Evolutionary conservation across 139 green algal genomes (phyloP), one percentile per base, ranked within the genome.

Genomic region (Mesotaenium endlicherianum): DNA sequence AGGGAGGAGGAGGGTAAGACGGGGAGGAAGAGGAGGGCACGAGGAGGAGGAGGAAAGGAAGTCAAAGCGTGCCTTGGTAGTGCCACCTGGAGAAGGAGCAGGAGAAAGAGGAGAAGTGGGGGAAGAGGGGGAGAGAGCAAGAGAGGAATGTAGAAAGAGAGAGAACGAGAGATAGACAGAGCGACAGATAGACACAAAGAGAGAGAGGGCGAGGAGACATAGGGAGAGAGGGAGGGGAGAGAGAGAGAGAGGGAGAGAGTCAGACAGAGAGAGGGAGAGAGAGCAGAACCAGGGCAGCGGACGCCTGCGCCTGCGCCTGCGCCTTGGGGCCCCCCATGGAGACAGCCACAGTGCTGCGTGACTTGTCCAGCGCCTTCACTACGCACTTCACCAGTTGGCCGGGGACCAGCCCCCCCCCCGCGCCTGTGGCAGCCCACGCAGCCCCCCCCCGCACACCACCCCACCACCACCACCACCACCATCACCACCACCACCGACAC

Each of bases 121-220:
- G 31, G 30, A 60, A 20, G 67, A 64, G 20, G 67, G 31, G 20
- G 67, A 76, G 67, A 60, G 30, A 60, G 67, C 20, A 20, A 60
- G 20, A 76, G 67, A 20, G 20, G 67, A 20, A 76, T 31, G n/a
- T 20, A 60, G 67, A 76, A 64, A 60, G 31, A 20, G 30, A 76
- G n/a, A 60, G 31, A 76, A 76, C 20, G 67, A 64, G 20, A 26
- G 20, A 64, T 26, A 60, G 20, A 64, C 20, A 60, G n/a, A 60
- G 67, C 20, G 67, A 76, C 20, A 72, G 20, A 76, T 74, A 64
- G 67, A 64, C 20, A 26, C 20, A 60, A 76, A 76, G 20, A 20
- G 20, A 64, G 20, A 64, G 30, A 72, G 67, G 31, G 30, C 20
- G 30, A 76, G n/a, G 67, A 76, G 30, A 72, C 20, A 76, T 64